Conservation (phyloP, 805 yeast species). For the Grigorovia humatica region DNA sequence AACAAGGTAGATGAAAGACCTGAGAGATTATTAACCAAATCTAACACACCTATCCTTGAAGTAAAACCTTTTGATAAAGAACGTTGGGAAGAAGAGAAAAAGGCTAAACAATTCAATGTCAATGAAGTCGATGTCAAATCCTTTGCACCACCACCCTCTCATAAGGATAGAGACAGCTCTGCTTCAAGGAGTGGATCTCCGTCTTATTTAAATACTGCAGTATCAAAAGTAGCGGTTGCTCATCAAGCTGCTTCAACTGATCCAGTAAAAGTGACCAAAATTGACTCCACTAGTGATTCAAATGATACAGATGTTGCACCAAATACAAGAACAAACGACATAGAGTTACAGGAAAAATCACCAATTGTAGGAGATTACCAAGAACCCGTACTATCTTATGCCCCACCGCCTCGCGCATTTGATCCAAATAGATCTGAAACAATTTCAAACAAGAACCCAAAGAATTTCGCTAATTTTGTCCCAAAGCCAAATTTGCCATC, state of each 20-base stretch:
- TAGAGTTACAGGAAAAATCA: slow-evolving; percentile 3
- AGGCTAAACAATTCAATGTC: slow-evolving; percentile 5
- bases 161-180: slow-evolving; percentile 14
- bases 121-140: slow-evolving; percentile 10
- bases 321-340: neutral
- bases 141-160: slow-evolving; percentile 26
- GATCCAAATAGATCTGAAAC: neutral
- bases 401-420: slow-evolving; percentile 32
- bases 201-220: neutral
- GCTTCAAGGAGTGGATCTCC: neutral
- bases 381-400: slow-evolving; percentile 23
- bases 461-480: neutral
- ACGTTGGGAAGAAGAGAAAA: slow-evolving; percentile 8
- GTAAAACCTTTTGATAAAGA: slow-evolving; percentile 16
- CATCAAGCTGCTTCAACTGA: neutral
- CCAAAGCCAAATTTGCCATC: neutral
- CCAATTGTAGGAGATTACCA: slow-evolving; percentile 24
- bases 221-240: neutral
- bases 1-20: neutral
- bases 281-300: neutral
- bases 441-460: neutral
- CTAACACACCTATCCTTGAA: slow-evolving; percentile 1
- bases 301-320: neutral
- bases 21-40: neutral
- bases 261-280: neutral